Evolutionary conservation across 345 rosid species (phyloP).

Genomic region (Pugionium cornutum): DNA sequence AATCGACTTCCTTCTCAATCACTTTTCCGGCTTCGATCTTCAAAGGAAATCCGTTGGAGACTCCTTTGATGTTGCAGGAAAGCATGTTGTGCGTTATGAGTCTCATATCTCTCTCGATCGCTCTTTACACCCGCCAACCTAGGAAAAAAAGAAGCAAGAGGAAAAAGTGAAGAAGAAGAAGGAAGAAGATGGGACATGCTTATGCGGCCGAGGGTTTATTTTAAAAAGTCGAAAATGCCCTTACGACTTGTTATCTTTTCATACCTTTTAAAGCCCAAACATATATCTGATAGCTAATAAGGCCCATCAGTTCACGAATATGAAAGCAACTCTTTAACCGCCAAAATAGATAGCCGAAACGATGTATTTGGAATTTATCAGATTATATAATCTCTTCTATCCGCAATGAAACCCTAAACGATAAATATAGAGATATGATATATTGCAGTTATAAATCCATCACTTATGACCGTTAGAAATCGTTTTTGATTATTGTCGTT

Average conservation of each 20-base stretch:
- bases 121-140: conserved; percentile 7
- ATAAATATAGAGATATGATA: too few species aligned
- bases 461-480: too few species aligned
- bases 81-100: conserved; percentile 87
- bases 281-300: too few species aligned
- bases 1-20: conserved; percentile 64
- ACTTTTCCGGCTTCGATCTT: conserved; percentile 64
- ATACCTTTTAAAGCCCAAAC: neutral
- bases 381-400: too few species aligned
- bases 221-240: neutral
- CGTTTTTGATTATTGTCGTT: too few species aligned
- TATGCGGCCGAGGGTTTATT: conserved; percentile 36
- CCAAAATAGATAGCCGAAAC: too few species aligned
- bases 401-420: too few species aligned
- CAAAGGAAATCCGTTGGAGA: conserved; percentile 75
- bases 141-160: neutral
- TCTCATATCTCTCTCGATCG: conserved; percentile 51
- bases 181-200: neutral
- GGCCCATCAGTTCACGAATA: too few species aligned
- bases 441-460: too few species aligned
- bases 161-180: conserved; percentile 4
- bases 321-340: too few species aligned
- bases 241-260: neutral
- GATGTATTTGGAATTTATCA: too few species aligned
- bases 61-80: conserved; percentile 88